Conservation (phyloP, 2,329 filamentous ascomycete species). For the Ceratocystiopsis minuta region DNA sequence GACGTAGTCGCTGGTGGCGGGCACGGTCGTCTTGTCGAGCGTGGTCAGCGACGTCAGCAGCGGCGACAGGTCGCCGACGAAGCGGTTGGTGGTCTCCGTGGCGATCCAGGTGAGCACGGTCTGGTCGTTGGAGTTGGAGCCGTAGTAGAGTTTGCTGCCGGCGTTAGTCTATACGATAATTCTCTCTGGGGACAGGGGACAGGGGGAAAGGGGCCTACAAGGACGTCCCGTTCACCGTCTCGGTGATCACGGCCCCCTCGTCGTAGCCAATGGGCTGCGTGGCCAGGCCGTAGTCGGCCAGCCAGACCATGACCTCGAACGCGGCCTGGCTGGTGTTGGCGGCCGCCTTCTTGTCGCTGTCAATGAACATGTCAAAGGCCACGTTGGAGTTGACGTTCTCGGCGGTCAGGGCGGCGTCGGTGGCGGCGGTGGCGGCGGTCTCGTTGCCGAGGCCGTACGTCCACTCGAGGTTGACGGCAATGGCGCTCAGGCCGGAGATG, state of each 20-base stretch:
- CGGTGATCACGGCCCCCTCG: conserved; percentile 15
- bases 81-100: conserved; percentile 17
- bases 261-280: conserved; percentile 19
- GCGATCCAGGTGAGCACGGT: conserved; percentile 33
- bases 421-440: conserved; percentile 16
- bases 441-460: conserved; percentile 28
- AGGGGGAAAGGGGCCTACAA: background rate
- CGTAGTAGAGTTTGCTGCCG: conserved; percentile 20
- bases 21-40: conserved; percentile 18
- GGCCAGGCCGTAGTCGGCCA: conserved; percentile 6
- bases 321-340: conserved; percentile 22
- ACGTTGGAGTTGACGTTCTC: conserved; percentile 34
- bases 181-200: too few species aligned
- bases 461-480: conserved; percentile 31
- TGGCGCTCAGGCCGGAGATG: conserved; percentile 23
- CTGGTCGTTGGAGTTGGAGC: conserved; percentile 22
- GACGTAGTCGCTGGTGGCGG: conserved; percentile 21
- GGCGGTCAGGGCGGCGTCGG: conserved; percentile 17
- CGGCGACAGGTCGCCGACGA: conserved; percentile 28
- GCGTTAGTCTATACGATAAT: background rate
- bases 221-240: conserved; percentile 21
- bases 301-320: conserved; percentile 17
- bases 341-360: conserved; percentile 23
- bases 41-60: conserved; percentile 24
- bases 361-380: conserved; percentile 40